A percentile compares a stretch with the other conserved stretches of the same genome.
Conservation (phyloP, 2,329 filamentous ascomycete species). For the Verticillium isaacii region DNA sequence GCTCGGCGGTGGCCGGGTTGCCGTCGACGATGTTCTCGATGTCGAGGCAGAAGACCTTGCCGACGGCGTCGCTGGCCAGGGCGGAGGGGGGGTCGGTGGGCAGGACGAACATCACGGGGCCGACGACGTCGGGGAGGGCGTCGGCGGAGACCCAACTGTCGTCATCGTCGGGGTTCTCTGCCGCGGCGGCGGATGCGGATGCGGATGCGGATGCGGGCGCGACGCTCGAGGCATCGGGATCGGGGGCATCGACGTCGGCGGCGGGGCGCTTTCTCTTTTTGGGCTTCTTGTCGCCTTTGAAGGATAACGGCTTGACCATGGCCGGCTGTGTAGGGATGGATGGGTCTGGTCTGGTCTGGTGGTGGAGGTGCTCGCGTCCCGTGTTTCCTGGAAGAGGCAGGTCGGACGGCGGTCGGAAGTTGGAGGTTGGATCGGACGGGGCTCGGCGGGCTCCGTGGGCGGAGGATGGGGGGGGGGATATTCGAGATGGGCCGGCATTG, state of each 20-base stretch:
- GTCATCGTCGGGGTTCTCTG: slow-evolving; percentile 44
- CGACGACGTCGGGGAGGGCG: slow-evolving; percentile 65
- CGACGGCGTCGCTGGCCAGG: slow-evolving; percentile 79
- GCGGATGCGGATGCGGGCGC: slow-evolving; percentile 14
- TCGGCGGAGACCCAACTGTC: slow-evolving; percentile 93
- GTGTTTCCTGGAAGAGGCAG: not conserved
- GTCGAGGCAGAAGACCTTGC: slow-evolving; percentile 75
- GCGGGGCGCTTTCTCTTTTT: slow-evolving; percentile 82
- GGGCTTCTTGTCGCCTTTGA: slow-evolving; percentile 95
- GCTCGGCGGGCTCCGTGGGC: slow-evolving; percentile 3
- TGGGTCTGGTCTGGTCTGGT: not conserved
- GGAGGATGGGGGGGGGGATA: not conserved
- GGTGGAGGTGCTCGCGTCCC: not conserved
- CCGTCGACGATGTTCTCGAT: slow-evolving; percentile 87
- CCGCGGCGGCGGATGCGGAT: slow-evolving; percentile 9
- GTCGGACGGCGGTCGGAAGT: not conserved
- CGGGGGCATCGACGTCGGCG: slow-evolving; percentile 37
- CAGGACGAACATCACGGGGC: slow-evolving; percentile 78
- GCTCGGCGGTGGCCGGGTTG: slow-evolving; percentile 80
- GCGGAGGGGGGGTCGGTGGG: slow-evolving; percentile 69
- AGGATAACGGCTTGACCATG: slow-evolving; percentile 86
- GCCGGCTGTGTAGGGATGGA: slow-evolving; percentile 13
- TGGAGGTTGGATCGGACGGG: not conserved
- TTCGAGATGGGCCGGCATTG: not conserved
- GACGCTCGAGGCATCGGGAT: not conserved